Evolutionary conservation across 805 yeast genomes (phyloP).

Genomic region (Ogataea saltuana): DNA sequence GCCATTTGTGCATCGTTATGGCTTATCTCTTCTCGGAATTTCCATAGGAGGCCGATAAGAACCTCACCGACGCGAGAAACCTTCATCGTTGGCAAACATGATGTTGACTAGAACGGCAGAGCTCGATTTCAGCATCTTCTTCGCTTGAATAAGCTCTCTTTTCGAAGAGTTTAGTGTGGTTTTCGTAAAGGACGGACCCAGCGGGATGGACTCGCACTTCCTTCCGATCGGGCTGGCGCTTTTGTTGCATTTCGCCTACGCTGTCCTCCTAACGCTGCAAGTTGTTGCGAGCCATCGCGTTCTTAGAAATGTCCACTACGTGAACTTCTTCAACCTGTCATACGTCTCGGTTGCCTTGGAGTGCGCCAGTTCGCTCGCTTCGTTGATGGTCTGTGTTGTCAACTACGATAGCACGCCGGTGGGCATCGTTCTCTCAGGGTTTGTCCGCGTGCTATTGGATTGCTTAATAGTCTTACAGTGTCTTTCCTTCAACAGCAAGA

Average conservation of each 20-base stretch:
- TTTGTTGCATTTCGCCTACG: conserved; percentile 4
- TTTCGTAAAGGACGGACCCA: no score
- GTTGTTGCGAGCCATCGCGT: conserved; percentile 8
- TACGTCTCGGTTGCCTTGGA: not conserved
- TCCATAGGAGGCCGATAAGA: not conserved
- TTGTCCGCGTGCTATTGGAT: not conserved
- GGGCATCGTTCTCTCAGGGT: conserved; percentile 1
- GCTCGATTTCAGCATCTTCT: no score
- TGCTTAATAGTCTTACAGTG: conserved; percentile 1
- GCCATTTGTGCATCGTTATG: conserved; percentile 1
- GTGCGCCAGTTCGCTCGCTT: not conserved
- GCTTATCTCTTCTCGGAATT: not conserved
- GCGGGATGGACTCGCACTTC: conserved; percentile 1
- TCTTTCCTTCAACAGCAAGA: not conserved
- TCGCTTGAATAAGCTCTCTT: no score
- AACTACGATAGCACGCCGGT: not conserved
- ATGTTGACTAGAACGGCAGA: not conserved
- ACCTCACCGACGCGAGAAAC: not conserved
- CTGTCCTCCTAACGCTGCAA: conserved; percentile 10
- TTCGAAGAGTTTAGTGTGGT: no score
- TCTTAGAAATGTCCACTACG: conserved; percentile 2
- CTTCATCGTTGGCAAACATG: not conserved
- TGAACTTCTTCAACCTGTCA: conserved; percentile 10
- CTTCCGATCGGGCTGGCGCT: not conserved
- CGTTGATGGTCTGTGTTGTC: not conserved